Evolutionary conservation across 768 basidiomycete species (phyloP), one percentile per base, ranked within the genome.

Genomic region (Mycena chlorophos): DNA sequence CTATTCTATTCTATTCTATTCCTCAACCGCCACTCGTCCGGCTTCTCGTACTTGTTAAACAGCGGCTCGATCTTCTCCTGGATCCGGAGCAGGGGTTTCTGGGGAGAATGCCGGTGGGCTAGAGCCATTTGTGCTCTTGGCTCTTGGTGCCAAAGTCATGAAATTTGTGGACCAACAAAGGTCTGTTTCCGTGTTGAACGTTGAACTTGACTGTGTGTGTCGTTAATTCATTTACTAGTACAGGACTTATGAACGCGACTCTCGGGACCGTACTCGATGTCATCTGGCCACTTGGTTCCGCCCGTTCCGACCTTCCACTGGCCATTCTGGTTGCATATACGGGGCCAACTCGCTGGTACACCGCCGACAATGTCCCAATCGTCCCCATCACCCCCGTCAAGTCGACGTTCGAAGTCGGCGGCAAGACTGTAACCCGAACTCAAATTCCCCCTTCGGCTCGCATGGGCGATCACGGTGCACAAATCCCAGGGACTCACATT

Each of bases 401-500:
- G 40, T 28, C 29, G 3, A 39, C 43, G 22, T 65, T 62, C 27
- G 57, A 65, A 6, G 3, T n/a, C 14, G 45, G 48, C 5, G 57
- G 52, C 20, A 60, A 57, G 40, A 8, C 29, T 10, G 17, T 38
- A 19, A 20, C 50, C 5, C 56, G 55, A 3, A 55, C 54, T 1
- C 56, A 84, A 78, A 55, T 85, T 1, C n/a, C 82, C 84, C 0
- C 64, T 89, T 1, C 80, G 84, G 31, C 77, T 88, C 0, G 82
- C 87, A 0, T 88, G 86, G 86, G 86, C 86, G 0, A 85, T 87
- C 76, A 82, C 82, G 1, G 87, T 89, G 49, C 87, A 89, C 69
- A 89, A 89, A 68, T 82, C 80, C 51, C 88, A 89, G 63, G 88
- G 87, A 2, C 85, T 88, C 65, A 89, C 87, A 0, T 76, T 89